phyloP scores from a whole-genome alignment of 176 grass and related monocot genomes.

The Musa troglodytarum region DNA sequence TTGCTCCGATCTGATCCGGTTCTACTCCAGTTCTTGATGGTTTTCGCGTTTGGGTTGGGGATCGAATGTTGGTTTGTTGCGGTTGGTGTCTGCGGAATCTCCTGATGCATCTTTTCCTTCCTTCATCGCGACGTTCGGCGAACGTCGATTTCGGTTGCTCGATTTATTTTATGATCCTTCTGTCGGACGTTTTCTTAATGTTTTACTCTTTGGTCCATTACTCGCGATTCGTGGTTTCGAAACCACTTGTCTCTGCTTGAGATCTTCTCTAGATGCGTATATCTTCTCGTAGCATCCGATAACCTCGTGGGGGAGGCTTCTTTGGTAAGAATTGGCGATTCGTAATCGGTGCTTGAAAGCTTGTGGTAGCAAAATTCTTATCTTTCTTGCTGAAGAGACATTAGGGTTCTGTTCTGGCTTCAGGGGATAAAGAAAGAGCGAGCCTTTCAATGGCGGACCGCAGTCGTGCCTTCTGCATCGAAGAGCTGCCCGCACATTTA shows the following conservation, averaged over 20 bases:
- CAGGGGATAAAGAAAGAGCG: neutral
- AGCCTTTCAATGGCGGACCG: neutral
- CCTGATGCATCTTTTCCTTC: constrained; percentile 20
- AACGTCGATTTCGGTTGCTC: constrained; percentile 4
- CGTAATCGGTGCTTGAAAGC: neutral
- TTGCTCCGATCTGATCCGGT: neutral
- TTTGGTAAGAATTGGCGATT: neutral
- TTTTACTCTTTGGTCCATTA: constrained; percentile 1
- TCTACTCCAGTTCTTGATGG: neutral
- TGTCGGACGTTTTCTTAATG: constrained; percentile 16
- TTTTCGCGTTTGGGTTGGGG: neutral
- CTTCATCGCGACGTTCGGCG: constrained; percentile 6
- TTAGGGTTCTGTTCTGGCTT: neutral
- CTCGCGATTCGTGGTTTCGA: neutral
- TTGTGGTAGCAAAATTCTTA: neutral
- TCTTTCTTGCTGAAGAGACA: neutral
- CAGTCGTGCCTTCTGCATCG: constrained; percentile 33
- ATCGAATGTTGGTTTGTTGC: neutral
- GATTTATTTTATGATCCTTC: constrained; percentile 18
- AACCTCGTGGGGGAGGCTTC: neutral
- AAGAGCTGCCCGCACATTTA: constrained; percentile 78
- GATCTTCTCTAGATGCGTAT: neutral
- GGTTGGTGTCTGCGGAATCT: neutral
- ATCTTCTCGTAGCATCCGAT: neutral
- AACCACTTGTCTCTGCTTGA: too few species aligned